Percentiles rank a stretch among this genome's conserved stretches.
Conservation (phyloP, 2,329 filamentous ascomycete species). For the Aureobasidium sp. region DNA sequence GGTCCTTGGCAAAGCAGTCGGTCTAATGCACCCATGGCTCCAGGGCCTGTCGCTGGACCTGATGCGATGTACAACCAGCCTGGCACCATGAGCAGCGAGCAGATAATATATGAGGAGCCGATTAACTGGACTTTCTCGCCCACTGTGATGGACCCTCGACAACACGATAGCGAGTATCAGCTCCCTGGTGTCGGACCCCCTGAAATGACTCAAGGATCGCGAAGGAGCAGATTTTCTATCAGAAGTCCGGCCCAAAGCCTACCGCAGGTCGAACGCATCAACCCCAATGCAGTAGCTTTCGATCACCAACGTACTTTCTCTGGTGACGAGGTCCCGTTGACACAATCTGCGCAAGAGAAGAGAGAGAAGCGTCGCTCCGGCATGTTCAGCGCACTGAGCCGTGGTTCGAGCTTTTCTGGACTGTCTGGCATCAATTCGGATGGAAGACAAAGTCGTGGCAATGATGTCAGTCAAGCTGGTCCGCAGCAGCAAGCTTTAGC, state of each 20-base stretch:
- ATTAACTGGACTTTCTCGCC: background rate
- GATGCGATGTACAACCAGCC: background rate
- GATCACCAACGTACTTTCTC: conserved; percentile 13
- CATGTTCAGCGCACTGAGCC: conserved; percentile 22
- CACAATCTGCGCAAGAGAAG: conserved; percentile 13
- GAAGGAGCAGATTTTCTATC: background rate
- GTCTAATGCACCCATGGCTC: background rate
- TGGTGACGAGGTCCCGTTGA: conserved; percentile 5
- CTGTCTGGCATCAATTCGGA: conserved; percentile 4
- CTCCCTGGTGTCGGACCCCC: conserved; percentile 32
- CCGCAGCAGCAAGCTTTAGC: background rate
- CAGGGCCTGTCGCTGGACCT: background rate
- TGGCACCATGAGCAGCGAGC: background rate
- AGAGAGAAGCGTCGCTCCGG: conserved; percentile 18
- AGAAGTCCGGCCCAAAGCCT: background rate
- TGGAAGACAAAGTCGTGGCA: conserved; percentile 6
- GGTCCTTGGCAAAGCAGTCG: background rate
- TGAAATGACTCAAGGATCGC: background rate
- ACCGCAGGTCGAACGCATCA: conserved; percentile 10
- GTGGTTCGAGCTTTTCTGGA: conserved; percentile 16
- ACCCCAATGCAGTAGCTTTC: conserved; percentile 3
- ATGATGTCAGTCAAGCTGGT: background rate
- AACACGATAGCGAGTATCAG: conserved; percentile 36
- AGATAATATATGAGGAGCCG: conserved; percentile 5
- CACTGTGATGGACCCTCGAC: conserved; percentile 28